Conservation (phyloP, 352 stramenopile genomes). For the Phytopythium boreale region DNA sequence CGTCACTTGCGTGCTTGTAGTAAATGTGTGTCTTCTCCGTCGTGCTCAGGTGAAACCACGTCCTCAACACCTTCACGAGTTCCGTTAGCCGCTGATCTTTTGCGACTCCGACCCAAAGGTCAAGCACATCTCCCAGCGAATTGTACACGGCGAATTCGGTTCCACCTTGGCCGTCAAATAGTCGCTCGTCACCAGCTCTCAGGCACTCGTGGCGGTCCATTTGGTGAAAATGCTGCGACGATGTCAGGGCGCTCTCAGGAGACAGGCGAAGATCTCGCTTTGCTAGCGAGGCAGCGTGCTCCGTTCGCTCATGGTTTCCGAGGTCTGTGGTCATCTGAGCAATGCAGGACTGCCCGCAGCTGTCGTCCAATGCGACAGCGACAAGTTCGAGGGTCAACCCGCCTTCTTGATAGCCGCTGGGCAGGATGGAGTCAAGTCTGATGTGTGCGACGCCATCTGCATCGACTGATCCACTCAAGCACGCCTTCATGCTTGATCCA, state of each 20-base stretch:
- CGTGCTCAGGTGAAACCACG: conserved; percentile 20
- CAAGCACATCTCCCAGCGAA: conserved; percentile 23
- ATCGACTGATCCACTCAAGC: conserved; percentile 15
- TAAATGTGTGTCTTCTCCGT: conserved; percentile 36
- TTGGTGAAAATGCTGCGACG: conserved; percentile 37
- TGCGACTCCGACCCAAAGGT: conserved; percentile 27
- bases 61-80: conserved; percentile 24
- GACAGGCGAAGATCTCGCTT: conserved; percentile 31
- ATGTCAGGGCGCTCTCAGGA: conserved; percentile 17
- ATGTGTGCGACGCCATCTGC: conserved; percentile 17
- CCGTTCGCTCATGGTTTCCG: conserved; percentile 14
- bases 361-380: conserved; percentile 24
- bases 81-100: conserved; percentile 13
- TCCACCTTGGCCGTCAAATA: conserved; percentile 21
- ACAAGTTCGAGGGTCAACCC: conserved; percentile 21
- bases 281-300: conserved; percentile 1
- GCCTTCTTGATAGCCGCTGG: background rate
- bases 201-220: conserved; percentile 29
- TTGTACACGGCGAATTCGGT: conserved; percentile 46
- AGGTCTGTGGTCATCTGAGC: conserved; percentile 7
- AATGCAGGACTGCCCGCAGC: conserved; percentile 17
- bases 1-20: conserved; percentile 40
- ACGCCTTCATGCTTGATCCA: conserved; percentile 14
- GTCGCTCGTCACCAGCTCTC: conserved; percentile 15
- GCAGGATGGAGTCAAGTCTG: conserved; percentile 8